Base-by-base conservation (phyloP, 345 rosid genomes). In the Euphorbia peplus region DNA sequence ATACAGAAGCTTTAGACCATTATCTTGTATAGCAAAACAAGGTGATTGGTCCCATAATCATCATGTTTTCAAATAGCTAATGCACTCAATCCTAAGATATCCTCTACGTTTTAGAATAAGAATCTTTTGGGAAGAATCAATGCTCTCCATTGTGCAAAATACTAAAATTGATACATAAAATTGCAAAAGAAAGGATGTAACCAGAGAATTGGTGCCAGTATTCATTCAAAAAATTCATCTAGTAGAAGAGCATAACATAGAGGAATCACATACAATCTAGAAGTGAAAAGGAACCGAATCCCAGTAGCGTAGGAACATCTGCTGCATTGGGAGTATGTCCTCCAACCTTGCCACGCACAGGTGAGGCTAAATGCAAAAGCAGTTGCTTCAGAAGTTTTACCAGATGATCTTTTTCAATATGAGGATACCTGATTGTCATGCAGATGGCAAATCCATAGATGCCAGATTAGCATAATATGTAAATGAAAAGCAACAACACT, bases 341-440 rank as follows among this genome's bases (percentile, higher is more conserved):
- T 56, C 26, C 65, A 58, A 35, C 35, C 29, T 57, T 64, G 30
- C 53, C 35, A 15, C 4, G 42, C 25, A 48, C n/a, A 69, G 78
- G 68, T 60, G 63, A 57, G 52, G 64, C 73, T 63, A 32, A 51
- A 6, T 69, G 59, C 61, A 56, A 58, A 14, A 75, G 66, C 59
- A 75, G 60, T 69, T 75, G 78, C 69, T 75, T 75, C 73, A 75
- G 42, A 75, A 75, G 78, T 48, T 75, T 75, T 69, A 75, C 60
- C 78, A 75, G 65, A 75, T 75, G 78, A 64, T 75, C 78, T 54
- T 69, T 75, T 58, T 69, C 73, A 48, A 75, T 69, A 58, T 75
- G 70, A 47, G 73, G 70, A 57, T 75, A 69, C 78, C 78, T 75
- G 46, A 48, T 60, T 59, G 75, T 71, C 63, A 66, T 46, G 76